These are phyloP conservation scores for Calonectria pseudoreteaudii DNA, from an alignment of 2,329 filamentous ascomycete species.

Conservation along the genomic window DNA sequence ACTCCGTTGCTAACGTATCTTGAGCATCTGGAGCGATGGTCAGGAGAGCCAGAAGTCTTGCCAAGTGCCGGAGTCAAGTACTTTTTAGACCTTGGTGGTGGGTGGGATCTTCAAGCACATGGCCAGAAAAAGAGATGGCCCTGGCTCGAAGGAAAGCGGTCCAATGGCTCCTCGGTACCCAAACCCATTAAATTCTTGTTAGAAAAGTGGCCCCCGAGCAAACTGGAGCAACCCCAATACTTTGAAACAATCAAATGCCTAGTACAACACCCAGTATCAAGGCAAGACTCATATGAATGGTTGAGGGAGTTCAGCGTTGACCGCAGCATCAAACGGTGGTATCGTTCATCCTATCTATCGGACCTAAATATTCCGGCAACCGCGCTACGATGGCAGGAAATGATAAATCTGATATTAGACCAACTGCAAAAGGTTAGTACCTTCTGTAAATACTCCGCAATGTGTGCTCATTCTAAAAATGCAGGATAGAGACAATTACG, in stretches of 20 bases:
- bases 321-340: neutral
- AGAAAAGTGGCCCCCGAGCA: neutral
- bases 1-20: neutral
- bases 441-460: neutral
- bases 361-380: neutral
- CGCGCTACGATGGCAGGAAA: neutral
- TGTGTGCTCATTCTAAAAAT: neutral
- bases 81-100: neutral
- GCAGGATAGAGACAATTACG: neutral
- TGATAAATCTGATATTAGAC: neutral
- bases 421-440: neutral
- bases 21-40: neutral
- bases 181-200: neutral
- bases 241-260: neutral
- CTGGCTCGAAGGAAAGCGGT: neutral
- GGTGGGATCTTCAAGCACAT: neutral
- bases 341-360: too few species aligned
- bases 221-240: neutral
- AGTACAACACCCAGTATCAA: neutral
- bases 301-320: neutral
- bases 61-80: neutral
- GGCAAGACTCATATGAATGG: neutral
- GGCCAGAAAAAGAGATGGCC: neutral
- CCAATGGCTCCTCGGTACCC: neutral
- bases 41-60: neutral